Percentiles rank a stretch among this genome's conserved stretches.
These are phyloP conservation scores for Akanthomyces muscarius DNA, from an alignment of 2,329 filamentous ascomycete genomes.

Conservation along the genomic window DNA sequence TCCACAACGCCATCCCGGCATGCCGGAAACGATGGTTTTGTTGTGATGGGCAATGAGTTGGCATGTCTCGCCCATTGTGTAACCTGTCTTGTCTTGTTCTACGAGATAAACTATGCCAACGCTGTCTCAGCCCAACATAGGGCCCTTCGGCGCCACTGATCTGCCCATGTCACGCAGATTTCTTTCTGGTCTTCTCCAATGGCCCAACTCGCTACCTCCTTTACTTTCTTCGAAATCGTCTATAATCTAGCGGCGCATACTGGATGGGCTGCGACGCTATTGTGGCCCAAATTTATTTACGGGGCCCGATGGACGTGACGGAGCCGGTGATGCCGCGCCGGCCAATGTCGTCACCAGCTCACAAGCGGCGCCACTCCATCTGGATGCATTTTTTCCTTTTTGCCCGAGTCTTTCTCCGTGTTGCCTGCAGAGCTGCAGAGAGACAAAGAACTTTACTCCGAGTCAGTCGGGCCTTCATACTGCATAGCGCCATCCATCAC, in stretches of 20 bases:
- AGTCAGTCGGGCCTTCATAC: neutral
- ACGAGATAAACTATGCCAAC: too few relatives aligned
- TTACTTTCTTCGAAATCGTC: neutral
- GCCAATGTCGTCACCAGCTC: constrained; percentile 11
- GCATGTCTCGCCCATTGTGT: neutral
- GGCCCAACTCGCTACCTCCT: neutral
- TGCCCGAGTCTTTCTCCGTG: neutral
- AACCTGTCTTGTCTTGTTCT: neutral
- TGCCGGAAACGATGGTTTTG: too few relatives aligned
- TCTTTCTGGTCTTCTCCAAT: neutral
- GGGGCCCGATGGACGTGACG: constrained; percentile 3
- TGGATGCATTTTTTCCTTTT: neutral
- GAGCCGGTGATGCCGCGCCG: constrained; percentile 11
- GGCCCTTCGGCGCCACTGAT: too few relatives aligned
- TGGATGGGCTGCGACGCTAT: neutral
- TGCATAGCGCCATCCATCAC: too few relatives aligned
- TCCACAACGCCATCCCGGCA: too few relatives aligned
- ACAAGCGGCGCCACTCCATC: neutral
- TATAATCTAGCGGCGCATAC: neutral
- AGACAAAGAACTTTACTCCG: neutral
- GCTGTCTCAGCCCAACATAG: too few relatives aligned
- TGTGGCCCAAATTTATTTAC: constrained; percentile 6
- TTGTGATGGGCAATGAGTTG: too few relatives aligned
- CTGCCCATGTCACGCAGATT: neutral
- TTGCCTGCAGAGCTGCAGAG: neutral